Percentiles rank a stretch among this genome's conserved stretches.
Conservation (phyloP, 2,329 filamentous ascomycete genomes). For the Calonectria ilicicola region DNA sequence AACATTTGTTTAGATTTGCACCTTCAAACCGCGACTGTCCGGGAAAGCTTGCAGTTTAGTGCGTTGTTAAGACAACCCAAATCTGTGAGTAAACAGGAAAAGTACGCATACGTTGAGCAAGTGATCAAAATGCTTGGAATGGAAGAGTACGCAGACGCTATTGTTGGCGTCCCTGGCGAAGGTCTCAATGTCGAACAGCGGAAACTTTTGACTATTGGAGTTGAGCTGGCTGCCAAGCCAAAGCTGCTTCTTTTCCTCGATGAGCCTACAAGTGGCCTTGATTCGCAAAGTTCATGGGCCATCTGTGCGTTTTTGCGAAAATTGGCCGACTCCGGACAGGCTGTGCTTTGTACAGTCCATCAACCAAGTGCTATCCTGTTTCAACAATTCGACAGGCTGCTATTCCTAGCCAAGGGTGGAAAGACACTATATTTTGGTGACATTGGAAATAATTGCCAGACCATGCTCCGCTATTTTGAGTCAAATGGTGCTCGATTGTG, state of each 20-base stretch:
- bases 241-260: slow-evolving; percentile 72
- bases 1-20: slow-evolving; percentile 60
- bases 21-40: slow-evolving; percentile 65
- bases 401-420: slow-evolving; percentile 74
- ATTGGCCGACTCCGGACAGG: slow-evolving; percentile 66
- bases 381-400: slow-evolving; percentile 68
- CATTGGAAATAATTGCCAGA: slow-evolving; percentile 70
- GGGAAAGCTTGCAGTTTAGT: slow-evolving; percentile 66
- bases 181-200: slow-evolving; percentile 72
- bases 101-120: slow-evolving; percentile 71
- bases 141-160: slow-evolving; percentile 74
- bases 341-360: slow-evolving; percentile 67
- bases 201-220: slow-evolving; percentile 72
- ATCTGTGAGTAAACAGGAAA: slow-evolving; percentile 65
- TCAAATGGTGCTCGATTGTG: slow-evolving; percentile 71
- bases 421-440: slow-evolving; percentile 78
- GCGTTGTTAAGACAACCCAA: slow-evolving; percentile 69
- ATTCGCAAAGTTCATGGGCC: slow-evolving; percentile 73
- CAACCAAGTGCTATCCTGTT: slow-evolving; percentile 67
- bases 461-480: slow-evolving; percentile 73
- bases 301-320: slow-evolving; percentile 73
- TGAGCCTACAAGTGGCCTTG: slow-evolving; percentile 72
- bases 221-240: slow-evolving; percentile 68
- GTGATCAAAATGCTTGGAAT: slow-evolving; percentile 76
- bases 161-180: slow-evolving; percentile 72